Percentiles rank a stretch among this genome's conserved stretches.
Conservation (phyloP, 2,329 filamentous ascomycete species). For the Thyridium curvatum region DNA sequence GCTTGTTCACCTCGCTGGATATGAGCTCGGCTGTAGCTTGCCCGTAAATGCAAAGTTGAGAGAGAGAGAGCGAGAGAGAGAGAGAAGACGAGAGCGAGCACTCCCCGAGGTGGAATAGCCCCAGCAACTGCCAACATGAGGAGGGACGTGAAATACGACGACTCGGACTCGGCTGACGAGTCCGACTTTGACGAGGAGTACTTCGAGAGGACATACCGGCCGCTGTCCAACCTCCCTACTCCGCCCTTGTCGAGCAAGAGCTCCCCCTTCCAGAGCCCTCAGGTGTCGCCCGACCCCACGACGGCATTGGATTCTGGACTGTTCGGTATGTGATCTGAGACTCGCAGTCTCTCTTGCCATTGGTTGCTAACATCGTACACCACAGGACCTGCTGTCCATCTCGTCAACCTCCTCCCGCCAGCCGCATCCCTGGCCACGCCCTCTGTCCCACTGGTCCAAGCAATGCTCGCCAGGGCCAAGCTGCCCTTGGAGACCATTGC, state of each 20-base stretch:
- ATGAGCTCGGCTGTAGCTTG: too few species aligned
- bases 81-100: too few species aligned
- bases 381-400: slow-evolving; percentile 57
- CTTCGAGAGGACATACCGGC: slow-evolving; percentile 55
- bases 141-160: not conserved
- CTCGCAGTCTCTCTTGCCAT: too few species aligned
- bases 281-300: slow-evolving; percentile 34
- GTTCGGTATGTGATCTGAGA: slow-evolving; percentile 30
- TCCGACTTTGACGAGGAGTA: slow-evolving; percentile 45
- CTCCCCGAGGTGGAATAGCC: too few species aligned
- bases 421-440: slow-evolving; percentile 53
- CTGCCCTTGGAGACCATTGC: slow-evolving; percentile 57
- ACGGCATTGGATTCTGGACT: slow-evolving; percentile 34
- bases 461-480: slow-evolving; percentile 50
- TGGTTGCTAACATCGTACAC: too few species aligned
- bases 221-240: slow-evolving; percentile 61
- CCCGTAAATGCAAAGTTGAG: too few species aligned
- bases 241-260: slow-evolving; percentile 52
- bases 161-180: slow-evolving; percentile 30
- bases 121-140: too few species aligned
- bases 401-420: slow-evolving; percentile 60
- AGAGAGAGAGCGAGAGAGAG: too few species aligned
- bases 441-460: slow-evolving; percentile 53
- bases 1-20: too few species aligned
- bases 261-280: slow-evolving; percentile 36